Conservation (phyloP, 768 basidiomycete genomes). For the Hypsizygus marmoreus region DNA sequence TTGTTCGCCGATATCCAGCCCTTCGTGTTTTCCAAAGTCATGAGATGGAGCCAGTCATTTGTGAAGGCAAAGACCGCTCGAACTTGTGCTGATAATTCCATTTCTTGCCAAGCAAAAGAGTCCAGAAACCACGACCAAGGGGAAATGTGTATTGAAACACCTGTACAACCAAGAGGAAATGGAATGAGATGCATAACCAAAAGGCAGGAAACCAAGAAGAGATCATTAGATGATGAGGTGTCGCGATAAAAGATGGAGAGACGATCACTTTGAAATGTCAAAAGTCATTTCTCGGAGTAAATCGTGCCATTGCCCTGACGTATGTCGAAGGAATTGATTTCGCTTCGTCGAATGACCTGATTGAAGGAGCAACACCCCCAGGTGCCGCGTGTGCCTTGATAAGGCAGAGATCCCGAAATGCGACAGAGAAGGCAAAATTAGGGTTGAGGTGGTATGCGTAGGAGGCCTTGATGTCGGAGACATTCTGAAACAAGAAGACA, state of each 20-base stretch:
- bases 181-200: too few relatives aligned
- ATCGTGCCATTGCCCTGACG: slow-evolving; percentile 24
- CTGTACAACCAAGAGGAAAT: too few relatives aligned
- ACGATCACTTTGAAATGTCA: not conserved
- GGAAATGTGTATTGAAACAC: too few relatives aligned
- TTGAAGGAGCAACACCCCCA: slow-evolving; percentile 33
- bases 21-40: too few relatives aligned
- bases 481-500: slow-evolving; percentile 27
- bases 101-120: too few relatives aligned
- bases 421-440: slow-evolving; percentile 54
- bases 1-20: too few relatives aligned
- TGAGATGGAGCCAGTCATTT: too few relatives aligned
- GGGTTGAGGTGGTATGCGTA: slow-evolving; percentile 43
- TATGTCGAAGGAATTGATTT: slow-evolving; percentile 32
- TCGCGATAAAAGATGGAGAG: not conserved
- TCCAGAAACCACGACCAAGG: too few relatives aligned
- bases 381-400: slow-evolving; percentile 54
- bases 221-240: slow-evolving; percentile 1
- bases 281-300: slow-evolving; percentile 1
- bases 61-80: too few relatives aligned
- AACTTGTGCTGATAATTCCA: too few relatives aligned
- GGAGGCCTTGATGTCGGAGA: slow-evolving; percentile 57
- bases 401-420: slow-evolving; percentile 50
- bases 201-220: too few relatives aligned
- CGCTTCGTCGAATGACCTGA: slow-evolving; percentile 41